Conservation (phyloP, 2,329 filamentous ascomycete species). For the Cytospora mali region DNA sequence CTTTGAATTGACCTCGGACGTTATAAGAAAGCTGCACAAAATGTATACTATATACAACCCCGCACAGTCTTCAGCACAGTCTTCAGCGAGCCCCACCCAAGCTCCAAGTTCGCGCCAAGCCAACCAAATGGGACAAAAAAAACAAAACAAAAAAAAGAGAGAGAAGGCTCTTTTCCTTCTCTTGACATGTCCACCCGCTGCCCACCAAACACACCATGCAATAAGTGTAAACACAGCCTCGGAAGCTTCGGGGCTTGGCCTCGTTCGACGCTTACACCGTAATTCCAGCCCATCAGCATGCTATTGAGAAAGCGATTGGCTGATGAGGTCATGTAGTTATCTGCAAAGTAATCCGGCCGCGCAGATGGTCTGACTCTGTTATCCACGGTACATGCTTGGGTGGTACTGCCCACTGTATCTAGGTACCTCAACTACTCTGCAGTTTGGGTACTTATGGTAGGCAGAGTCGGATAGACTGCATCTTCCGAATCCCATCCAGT, state of each 20-base stretch:
- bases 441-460: too few species aligned
- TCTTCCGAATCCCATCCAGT: background rate
- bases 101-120: background rate
- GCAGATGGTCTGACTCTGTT: background rate
- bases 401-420: too few species aligned
- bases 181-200: background rate
- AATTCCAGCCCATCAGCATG: slow-evolving; percentile 3
- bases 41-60: too few species aligned
- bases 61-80: background rate
- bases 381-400: background rate
- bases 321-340: slow-evolving; percentile 10
- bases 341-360: background rate
- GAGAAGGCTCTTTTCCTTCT: background rate
- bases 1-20: too few species aligned
- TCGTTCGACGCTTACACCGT: background rate
- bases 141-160: too few species aligned
- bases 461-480: background rate
- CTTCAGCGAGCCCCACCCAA: background rate
- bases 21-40: too few species aligned
- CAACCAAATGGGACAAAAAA: too few species aligned
- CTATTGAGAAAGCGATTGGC: slow-evolving; percentile 1
- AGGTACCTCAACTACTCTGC: too few species aligned
- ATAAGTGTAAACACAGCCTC: background rate
- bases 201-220: background rate
- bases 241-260: slow-evolving; percentile 22